These are phyloP conservation scores for Mortierella sp. DNA, from an alignment of 371 early-diverging fungal species.

Conservation along the genomic window DNA sequence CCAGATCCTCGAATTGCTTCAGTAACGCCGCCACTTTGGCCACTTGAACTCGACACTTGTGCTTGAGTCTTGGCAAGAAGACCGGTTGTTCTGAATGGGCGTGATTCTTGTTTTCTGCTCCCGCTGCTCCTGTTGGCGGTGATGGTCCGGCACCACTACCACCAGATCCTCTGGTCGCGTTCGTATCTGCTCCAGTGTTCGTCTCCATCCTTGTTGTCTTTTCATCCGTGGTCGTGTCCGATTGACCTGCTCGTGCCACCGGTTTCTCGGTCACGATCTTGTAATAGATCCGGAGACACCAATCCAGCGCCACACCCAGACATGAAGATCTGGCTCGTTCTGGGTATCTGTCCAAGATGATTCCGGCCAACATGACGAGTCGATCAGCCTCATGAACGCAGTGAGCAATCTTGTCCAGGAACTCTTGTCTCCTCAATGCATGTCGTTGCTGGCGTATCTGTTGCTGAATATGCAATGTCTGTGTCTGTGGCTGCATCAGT, in stretches of 20 bases:
- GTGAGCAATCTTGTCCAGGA: conserved; percentile 40
- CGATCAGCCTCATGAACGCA: conserved; percentile 44
- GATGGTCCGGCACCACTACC: too few species aligned
- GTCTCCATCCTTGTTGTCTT: not conserved
- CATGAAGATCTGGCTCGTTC: conserved; percentile 37
- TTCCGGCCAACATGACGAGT: conserved; percentile 9
- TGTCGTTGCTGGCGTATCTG: conserved; percentile 16
- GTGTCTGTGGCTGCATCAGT: not conserved
- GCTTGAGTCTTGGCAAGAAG: conserved; percentile 28
- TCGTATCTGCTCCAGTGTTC: not conserved
- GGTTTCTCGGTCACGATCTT: conserved; percentile 26
- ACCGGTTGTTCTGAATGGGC: not conserved
- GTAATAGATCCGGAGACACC: conserved; percentile 47
- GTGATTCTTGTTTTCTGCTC: not conserved
- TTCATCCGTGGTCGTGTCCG: not conserved
- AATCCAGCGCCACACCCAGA: conserved; percentile 35
- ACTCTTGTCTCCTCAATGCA: conserved; percentile 16
- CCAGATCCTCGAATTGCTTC: conserved; percentile 23
- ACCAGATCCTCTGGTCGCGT: too few species aligned
- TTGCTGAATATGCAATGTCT: not conserved
- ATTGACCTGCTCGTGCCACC: not conserved
- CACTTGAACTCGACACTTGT: conserved; percentile 21
- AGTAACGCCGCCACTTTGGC: conserved; percentile 19
- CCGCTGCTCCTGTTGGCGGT: not conserved
- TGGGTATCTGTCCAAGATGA: conserved; percentile 36